These are phyloP conservation scores for Stachybotrys chlorohalonatus DNA, from an alignment of 2,329 filamentous ascomycete genomes.

Conservation along the genomic window DNA sequence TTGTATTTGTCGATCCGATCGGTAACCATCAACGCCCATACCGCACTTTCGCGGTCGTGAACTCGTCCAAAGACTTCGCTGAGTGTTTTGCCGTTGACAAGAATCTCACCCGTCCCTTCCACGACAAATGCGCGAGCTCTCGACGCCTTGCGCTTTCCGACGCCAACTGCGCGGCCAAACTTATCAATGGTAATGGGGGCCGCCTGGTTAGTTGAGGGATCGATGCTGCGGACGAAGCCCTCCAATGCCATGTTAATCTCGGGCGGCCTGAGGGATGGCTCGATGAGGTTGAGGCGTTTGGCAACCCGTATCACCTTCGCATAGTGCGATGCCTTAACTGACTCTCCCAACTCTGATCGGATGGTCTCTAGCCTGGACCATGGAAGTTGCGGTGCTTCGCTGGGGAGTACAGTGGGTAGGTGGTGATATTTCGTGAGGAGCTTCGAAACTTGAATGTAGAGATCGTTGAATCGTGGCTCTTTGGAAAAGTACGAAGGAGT, in stretches of 20 bases:
- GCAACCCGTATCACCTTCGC: constrained; percentile 66
- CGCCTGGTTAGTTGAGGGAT: constrained; percentile 56
- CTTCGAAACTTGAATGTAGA: constrained; percentile 63
- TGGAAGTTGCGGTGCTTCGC: constrained; percentile 61
- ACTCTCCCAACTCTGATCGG: constrained; percentile 60
- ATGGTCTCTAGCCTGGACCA: constrained; percentile 79
- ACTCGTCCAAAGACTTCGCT: constrained; percentile 74
- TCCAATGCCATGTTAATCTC: constrained; percentile 58
- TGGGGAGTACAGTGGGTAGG: constrained; percentile 58
- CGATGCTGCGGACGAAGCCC: constrained; percentile 65
- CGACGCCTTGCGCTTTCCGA: constrained; percentile 81
- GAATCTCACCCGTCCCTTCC: constrained; percentile 82
- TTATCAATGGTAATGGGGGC: constrained; percentile 62
- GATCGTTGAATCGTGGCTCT: constrained; percentile 77
- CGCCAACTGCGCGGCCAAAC: constrained; percentile 68
- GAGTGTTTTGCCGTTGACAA: constrained; percentile 85
- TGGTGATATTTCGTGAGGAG: constrained; percentile 63
- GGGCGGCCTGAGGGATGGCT: constrained; percentile 63
- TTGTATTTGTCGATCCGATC: constrained; percentile 92
- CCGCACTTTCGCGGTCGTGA: constrained; percentile 87
- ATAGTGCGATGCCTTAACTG: constrained; percentile 69
- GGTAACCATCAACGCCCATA: constrained; percentile 83
- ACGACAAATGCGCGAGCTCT: constrained; percentile 80
- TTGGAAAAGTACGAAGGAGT: constrained; percentile 95
- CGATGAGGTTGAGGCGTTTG: constrained; percentile 75